Evolutionary conservation across 768 basidiomycete genomes (phyloP).

Genomic region (Amanita rimosa): DNA sequence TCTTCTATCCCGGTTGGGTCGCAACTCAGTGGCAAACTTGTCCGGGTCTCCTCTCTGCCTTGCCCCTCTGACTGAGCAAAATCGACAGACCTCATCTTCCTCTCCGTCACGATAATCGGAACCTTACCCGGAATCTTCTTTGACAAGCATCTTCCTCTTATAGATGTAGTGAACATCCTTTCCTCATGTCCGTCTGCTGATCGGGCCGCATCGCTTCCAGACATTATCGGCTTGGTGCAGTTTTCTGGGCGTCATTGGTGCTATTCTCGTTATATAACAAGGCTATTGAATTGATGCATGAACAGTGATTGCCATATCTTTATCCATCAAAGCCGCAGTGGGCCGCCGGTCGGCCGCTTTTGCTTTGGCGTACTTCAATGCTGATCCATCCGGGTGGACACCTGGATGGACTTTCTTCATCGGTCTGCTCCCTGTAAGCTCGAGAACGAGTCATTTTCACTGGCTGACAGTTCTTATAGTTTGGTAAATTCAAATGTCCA

Average conservation of each 20-base stretch:
- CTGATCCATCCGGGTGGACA: slow-evolving; percentile 56
- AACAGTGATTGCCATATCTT: slow-evolving; percentile 39
- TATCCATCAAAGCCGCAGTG: slow-evolving; percentile 30
- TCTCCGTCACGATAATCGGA: slow-evolving; percentile 15
- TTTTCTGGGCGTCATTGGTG: slow-evolving; percentile 41
- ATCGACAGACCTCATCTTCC: background rate
- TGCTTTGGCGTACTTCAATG: slow-evolving; percentile 47
- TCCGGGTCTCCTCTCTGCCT: slow-evolving; percentile 12
- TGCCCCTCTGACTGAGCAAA: background rate
- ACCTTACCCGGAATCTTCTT: slow-evolving; percentile 34
- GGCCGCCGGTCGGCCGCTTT: slow-evolving; percentile 44
- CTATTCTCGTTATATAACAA: background rate
- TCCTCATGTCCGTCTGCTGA: too few species aligned
- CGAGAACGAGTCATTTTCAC: background rate
- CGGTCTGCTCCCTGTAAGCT: slow-evolving; percentile 42
- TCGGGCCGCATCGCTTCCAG: too few species aligned
- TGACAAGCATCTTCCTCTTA: slow-evolving; percentile 27
- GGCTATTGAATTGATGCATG: background rate
- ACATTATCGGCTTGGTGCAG: slow-evolving; percentile 30
- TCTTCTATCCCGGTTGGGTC: slow-evolving; percentile 48
- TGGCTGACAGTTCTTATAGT: slow-evolving; percentile 13
- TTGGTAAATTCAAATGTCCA: slow-evolving; percentile 16
- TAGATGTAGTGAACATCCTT: slow-evolving; percentile 27
- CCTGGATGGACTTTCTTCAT: slow-evolving; percentile 64
- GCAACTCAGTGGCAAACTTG: slow-evolving; percentile 52